Base-by-base conservation (phyloP, 352 stramenopile species). In the Phytophthora podocarpi region DNA sequence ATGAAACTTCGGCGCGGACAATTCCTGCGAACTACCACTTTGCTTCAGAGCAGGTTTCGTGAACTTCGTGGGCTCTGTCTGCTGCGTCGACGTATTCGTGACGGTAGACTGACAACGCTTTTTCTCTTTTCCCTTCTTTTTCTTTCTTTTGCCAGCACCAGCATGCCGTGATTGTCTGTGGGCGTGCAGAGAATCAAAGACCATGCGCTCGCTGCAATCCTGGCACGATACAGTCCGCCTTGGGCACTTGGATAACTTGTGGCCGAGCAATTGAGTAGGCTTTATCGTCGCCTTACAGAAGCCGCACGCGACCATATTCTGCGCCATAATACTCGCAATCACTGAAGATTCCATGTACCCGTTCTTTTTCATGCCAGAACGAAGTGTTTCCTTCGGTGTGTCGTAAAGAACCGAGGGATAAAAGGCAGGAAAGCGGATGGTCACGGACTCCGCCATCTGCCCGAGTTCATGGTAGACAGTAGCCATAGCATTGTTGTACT, bases 341-440 rank as follows among this genome's bases (percentile, higher is more conserved):
- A 77, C 59, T 6, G 64, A 55, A 8, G 60, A 53, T 4, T 74
- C 70, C 51, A 72, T 65, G 16, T 66, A 72, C 0, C 70, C 70
- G 20, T 50, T 53, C 26, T 49, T 64, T 39, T 70, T 66, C 57
- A 78, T 72, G 10, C 37, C 37, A 16, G 39, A 59, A 15, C 58
- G 42, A n/a, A 78, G 41, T 7, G 48, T 47, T 39, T 69, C 45
- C 50, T 75, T 78, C 10, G 46, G 0, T 1, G 34, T 63, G n/a
- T 59, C 55, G 9, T 64, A 15, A 3, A 59, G 20, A n/a, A 70
- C 48, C 13, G 15, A 49, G 9, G 56, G 52, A 31, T 63, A 36
- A 30, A 75, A 70, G 5, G 65, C 65, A 35, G 70, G 70, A 41
- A 78, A 78, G 23, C 70, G 70, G 28, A 75, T 59, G 20, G 60